These are phyloP conservation scores for Pelargonium fulgidum DNA, from an alignment of 441 rosid genomes.

Conservation along the genomic window DNA sequence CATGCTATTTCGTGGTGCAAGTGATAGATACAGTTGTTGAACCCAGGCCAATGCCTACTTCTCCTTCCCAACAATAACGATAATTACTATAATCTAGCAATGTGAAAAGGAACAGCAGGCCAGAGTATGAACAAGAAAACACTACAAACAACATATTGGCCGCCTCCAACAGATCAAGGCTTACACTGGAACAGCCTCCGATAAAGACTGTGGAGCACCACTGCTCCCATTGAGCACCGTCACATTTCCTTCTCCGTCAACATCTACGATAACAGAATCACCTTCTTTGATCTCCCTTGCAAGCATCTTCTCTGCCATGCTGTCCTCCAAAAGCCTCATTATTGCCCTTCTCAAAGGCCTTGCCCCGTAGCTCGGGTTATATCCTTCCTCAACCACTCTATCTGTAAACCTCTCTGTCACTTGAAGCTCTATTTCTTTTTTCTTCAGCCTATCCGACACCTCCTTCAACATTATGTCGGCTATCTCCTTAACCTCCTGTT, in stretches of 20 bases:
- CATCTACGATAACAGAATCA: slow-evolving; percentile 87
- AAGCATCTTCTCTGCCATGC: slow-evolving; percentile 99
- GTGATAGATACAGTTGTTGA: too few relatives aligned
- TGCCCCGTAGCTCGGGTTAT: slow-evolving; percentile 92
- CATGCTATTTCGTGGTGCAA: too few relatives aligned
- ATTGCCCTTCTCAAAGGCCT: slow-evolving; percentile 96
- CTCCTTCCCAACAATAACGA: too few relatives aligned
- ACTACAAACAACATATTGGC: too few relatives aligned
- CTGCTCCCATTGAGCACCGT: slow-evolving; percentile 61
- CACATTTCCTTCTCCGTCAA: slow-evolving; percentile 72
- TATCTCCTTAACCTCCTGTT: slow-evolving; percentile 90
- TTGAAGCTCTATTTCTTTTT: slow-evolving; percentile 83
- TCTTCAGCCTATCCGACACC: slow-evolving; percentile 70
- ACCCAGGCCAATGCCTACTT: too few relatives aligned
- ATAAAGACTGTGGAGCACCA: slow-evolving; percentile 20
- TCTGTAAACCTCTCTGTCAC: slow-evolving; percentile 90
- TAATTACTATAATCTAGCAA: too few relatives aligned
- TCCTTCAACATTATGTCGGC: slow-evolving; percentile 93
- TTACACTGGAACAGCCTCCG: not conserved
- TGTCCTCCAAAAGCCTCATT: slow-evolving; percentile 89
- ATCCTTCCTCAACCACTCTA: slow-evolving; percentile 91
- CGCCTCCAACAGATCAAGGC: too few relatives aligned
- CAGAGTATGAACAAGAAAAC: too few relatives aligned
- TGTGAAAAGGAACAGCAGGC: too few relatives aligned
- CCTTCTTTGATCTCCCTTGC: slow-evolving; percentile 90